Conservation (phyloP, 345 rosid genomes). For the Lepidium didymum region DNA sequence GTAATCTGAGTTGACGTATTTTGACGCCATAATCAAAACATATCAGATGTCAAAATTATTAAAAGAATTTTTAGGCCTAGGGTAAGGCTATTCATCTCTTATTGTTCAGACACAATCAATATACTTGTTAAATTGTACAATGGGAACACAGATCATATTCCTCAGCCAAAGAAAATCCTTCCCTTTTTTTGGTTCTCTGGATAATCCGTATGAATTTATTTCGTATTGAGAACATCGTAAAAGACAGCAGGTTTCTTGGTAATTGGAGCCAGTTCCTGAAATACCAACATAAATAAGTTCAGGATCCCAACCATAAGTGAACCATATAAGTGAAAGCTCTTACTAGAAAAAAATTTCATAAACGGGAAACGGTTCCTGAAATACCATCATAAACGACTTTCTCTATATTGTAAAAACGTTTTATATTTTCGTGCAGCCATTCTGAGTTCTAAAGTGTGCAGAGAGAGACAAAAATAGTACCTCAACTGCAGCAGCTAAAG, state of each 20-base stretch:
- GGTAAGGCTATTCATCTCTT: too few relatives aligned
- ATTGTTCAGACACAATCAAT: neutral
- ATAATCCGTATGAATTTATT: neutral
- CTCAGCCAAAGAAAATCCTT: neutral
- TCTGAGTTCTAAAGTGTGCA: neutral
- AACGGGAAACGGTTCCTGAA: neutral
- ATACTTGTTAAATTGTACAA: neutral
- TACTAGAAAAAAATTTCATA: neutral
- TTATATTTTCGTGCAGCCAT: neutral
- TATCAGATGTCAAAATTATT: too few relatives aligned
- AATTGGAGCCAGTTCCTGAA: slow-evolving; percentile 52
- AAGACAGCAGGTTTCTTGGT: slow-evolving; percentile 59
- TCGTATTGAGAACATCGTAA: slow-evolving; percentile 46
- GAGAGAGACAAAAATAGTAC: slow-evolving; percentile 27
- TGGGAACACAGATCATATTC: neutral
- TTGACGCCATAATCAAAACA: too few relatives aligned
- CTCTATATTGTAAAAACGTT: neutral
- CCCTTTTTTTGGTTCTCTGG: neutral
- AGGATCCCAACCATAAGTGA: neutral
- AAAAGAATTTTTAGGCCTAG: too few relatives aligned
- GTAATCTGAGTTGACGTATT: too few relatives aligned
- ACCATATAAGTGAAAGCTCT: neutral
- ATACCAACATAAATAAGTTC: neutral
- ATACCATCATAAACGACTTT: too few relatives aligned
- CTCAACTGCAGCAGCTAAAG: slow-evolving; percentile 67